Percentiles rank a stretch among this genome's conserved stretches.
phyloP scores from a whole-genome alignment of 768 basidiomycete genomes.

The Asterophora parasitica region DNA sequence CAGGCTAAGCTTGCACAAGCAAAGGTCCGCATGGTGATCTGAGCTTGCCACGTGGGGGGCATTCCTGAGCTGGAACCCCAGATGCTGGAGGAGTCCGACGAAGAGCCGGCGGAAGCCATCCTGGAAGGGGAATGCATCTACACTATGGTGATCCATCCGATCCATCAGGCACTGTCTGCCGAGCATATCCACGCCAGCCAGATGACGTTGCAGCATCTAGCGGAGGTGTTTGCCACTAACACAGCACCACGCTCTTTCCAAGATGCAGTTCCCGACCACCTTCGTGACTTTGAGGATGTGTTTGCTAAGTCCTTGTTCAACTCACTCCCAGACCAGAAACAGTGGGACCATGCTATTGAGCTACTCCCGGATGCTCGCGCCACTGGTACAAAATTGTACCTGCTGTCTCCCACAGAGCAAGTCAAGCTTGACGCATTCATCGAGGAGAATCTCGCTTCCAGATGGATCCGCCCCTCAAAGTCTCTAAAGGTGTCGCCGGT shows the following conservation, averaged over 20 bases:
- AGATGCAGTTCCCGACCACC: not conserved
- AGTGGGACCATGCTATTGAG: slow-evolving; percentile 16
- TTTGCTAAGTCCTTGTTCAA: slow-evolving; percentile 3
- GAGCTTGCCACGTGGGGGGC: no score
- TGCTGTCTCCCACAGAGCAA: slow-evolving; percentile 5
- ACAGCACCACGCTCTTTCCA: not conserved
- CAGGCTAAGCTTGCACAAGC: no score
- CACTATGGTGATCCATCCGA: no score
- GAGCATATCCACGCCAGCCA: no score
- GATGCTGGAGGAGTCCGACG: no score
- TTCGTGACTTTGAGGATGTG: slow-evolving; percentile 3
- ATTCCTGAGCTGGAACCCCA: no score
- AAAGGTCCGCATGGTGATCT: no score
- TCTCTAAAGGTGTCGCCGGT: slow-evolving; percentile 17
- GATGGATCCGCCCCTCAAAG: slow-evolving; percentile 17
- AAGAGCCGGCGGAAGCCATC: no score
- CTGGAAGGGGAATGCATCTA: no score
- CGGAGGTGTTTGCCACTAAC: not conserved
- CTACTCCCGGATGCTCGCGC: slow-evolving; percentile 1
- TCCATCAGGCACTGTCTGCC: no score
- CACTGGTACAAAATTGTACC: slow-evolving; percentile 12
- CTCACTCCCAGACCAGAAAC: not conserved
- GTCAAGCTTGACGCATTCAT: slow-evolving; percentile 6
- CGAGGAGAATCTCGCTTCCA: not conserved
- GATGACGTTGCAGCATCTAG: no score